A percentile compares a stretch with the other conserved stretches of the same genome.
Conservation (phyloP, 2,329 filamentous ascomycete species). For the Dryadomyces quercus-mongolicae region DNA sequence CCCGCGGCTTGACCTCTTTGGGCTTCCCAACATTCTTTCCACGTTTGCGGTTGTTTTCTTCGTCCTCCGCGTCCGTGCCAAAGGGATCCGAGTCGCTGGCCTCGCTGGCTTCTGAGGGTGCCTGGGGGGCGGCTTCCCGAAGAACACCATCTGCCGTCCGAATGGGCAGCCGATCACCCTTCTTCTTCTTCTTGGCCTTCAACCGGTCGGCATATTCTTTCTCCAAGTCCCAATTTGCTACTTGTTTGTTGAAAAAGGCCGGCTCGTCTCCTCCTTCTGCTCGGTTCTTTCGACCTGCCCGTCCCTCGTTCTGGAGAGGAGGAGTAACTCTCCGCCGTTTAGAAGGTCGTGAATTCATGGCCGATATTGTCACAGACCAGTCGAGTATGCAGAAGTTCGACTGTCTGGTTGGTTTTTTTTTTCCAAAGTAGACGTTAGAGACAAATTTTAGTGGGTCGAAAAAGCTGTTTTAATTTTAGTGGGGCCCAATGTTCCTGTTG, state of each 20-base stretch:
- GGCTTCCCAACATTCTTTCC: slow-evolving; percentile 21
- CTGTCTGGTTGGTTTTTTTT: neutral
- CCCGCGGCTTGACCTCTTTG: slow-evolving; percentile 23
- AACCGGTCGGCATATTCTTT: slow-evolving; percentile 78
- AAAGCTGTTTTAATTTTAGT: neutral
- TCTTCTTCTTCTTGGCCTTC: slow-evolving; percentile 53
- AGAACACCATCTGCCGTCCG: slow-evolving; percentile 70
- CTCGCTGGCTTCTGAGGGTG: slow-evolving; percentile 28
- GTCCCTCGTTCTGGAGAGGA: slow-evolving; percentile 33
- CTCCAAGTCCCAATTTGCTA: slow-evolving; percentile 79
- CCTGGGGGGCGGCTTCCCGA: slow-evolving; percentile 27
- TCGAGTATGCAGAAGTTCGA: neutral
- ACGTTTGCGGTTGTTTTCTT: too few relatives aligned
- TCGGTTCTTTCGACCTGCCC: slow-evolving; percentile 17
- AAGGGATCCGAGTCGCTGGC: slow-evolving; percentile 49
- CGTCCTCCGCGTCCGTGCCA: slow-evolving; percentile 47
- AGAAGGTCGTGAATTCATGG: slow-evolving; percentile 35
- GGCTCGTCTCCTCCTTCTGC: slow-evolving; percentile 40
- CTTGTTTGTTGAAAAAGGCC: slow-evolving; percentile 60
- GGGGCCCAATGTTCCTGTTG: too few relatives aligned
- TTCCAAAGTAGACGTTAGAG: neutral
- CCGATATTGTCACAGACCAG: too few relatives aligned
- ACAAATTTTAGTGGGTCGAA: neutral
- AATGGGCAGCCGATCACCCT: slow-evolving; percentile 69
- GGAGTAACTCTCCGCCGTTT: slow-evolving; percentile 50